A percentile compares a stretch with the other conserved stretches of the same genome.
Conservation (phyloP, 2,329 filamentous ascomycete genomes). For the Clarireedia homoeocarpa region DNA sequence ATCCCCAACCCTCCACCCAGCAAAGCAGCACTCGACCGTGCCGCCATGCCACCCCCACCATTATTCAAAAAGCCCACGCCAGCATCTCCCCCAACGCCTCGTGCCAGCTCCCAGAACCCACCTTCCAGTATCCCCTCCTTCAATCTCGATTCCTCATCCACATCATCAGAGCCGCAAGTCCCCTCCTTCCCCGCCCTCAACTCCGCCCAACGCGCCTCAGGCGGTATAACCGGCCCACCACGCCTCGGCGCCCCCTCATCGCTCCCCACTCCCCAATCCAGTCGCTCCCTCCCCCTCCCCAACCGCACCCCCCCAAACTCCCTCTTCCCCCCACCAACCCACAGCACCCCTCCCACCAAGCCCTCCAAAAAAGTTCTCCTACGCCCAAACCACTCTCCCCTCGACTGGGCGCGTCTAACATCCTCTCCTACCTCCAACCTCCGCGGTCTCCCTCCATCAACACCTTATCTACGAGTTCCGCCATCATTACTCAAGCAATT, state of each 20-base stretch:
- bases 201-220: slow-evolving; percentile 42
- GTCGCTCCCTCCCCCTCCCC: slow-evolving; percentile 30
- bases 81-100: slow-evolving; percentile 42
- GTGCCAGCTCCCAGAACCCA: slow-evolving; percentile 29
- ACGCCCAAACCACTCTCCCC: slow-evolving; percentile 83
- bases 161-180: slow-evolving; percentile 13
- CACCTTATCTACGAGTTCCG: slow-evolving; percentile 64
- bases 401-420: slow-evolving; percentile 87
- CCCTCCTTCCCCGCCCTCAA: slow-evolving; percentile 41
- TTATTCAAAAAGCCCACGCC: slow-evolving; percentile 22
- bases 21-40: slow-evolving; percentile 25
- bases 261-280: slow-evolving; percentile 17
- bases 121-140: slow-evolving; percentile 16
- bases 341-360: slow-evolving; percentile 37
- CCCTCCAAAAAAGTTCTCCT: slow-evolving; percentile 67
- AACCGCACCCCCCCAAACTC: slow-evolving; percentile 35
- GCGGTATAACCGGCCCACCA: slow-evolving; percentile 14
- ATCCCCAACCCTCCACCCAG: slow-evolving; percentile 1
- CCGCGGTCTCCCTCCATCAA: slow-evolving; percentile 47
- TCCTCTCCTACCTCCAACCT: slow-evolving; percentile 55
- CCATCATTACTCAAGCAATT: slow-evolving; percentile 70
- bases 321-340: slow-evolving; percentile 41
- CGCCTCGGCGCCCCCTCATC: slow-evolving; percentile 15
- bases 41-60: slow-evolving; percentile 34
- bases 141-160: slow-evolving; percentile 18